Base-by-base conservation (phyloP, 2,329 filamentous ascomycete species). In the Coleophoma eucalyptorum region DNA sequence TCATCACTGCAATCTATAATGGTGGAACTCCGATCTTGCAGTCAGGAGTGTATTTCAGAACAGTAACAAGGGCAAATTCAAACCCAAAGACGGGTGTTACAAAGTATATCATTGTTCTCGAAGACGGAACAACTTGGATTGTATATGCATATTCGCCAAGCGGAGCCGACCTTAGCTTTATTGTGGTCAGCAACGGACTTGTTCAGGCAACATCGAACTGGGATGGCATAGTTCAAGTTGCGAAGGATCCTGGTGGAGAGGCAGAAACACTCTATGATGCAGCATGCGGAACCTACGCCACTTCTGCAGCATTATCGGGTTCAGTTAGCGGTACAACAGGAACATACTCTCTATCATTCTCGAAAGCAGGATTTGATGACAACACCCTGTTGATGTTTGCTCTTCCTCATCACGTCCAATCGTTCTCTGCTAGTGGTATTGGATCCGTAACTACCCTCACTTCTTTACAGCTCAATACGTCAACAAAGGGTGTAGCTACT, bases 401-500 rank as follows among this genome's bases (percentile, higher is more conserved):
- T 15, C 72, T 99, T 44, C 90, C 92, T 19, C 94, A 97, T 67
- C 94, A 97, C 58, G 66, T 90, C 3, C 73, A 83, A 32, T 90
- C 89, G 0, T 92, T 97, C 54, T 81, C 90, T 57, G 59, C 67
- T 1, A 68, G 69, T 1, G 82, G 81, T 8, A 71, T 70, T 11
- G 70, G 74, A 20, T 72, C 74, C 7, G 62, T 73, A 37, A 80
- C 72, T 3, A 66, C 72, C 4, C 66, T 94, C 2, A 80, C 72
- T 3, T 66, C 72, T 4, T 66, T 94, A 2, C 75, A 80, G 55
- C 72, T 97, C 48, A 81, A 86, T 50, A 93, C 90, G 0, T 87
- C 90, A 0, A 96, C 90, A 18, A 97, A 97, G 70, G 94, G 94
- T 11, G 71, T 82, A 13, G 88, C 87, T 7, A 87, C 80, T 1